Percentiles rank a stretch among this genome's conserved stretches.
Conservation (phyloP, 208 protist species). For the Leishmania mexicana region DNA sequence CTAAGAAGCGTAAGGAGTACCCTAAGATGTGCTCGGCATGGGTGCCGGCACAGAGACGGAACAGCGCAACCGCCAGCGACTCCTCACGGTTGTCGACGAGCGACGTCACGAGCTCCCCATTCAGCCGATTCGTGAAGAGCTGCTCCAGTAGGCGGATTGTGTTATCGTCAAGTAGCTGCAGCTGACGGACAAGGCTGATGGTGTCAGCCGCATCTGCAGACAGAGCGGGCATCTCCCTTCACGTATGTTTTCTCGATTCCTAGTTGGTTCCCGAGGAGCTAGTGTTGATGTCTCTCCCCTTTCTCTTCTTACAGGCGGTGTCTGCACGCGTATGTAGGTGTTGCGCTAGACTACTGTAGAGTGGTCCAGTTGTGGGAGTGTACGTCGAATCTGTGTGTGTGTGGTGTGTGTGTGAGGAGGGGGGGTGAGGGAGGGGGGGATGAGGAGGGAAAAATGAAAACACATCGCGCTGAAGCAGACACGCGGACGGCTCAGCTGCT, state of each 20-base stretch:
- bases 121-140: conserved; percentile 69
- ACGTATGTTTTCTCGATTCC: conserved; percentile 1
- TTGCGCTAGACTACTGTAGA: not conserved
- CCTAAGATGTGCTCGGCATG: conserved; percentile 59
- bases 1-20: conserved; percentile 79
- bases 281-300: not conserved
- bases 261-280: not conserved
- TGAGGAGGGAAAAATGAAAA: not conserved
- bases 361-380: not conserved
- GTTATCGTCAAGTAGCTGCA: conserved; percentile 66
- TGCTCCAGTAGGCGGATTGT: conserved; percentile 72
- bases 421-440: not conserved
- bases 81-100: conserved; percentile 64
- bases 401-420: too few species aligned
- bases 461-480: not conserved
- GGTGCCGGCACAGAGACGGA: conserved; percentile 46
- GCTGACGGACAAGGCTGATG: conserved; percentile 63
- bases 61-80: conserved; percentile 58
- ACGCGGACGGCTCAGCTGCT: not conserved
- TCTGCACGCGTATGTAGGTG: not conserved
- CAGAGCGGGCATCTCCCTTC: conserved; percentile 57
- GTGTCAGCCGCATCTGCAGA: conserved; percentile 71
- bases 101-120: conserved; percentile 53
- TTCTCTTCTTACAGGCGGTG: not conserved
- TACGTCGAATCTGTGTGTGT: not conserved